Conservation (phyloP, 768 basidiomycete genomes). For the Tylopilus subfusipes region DNA sequence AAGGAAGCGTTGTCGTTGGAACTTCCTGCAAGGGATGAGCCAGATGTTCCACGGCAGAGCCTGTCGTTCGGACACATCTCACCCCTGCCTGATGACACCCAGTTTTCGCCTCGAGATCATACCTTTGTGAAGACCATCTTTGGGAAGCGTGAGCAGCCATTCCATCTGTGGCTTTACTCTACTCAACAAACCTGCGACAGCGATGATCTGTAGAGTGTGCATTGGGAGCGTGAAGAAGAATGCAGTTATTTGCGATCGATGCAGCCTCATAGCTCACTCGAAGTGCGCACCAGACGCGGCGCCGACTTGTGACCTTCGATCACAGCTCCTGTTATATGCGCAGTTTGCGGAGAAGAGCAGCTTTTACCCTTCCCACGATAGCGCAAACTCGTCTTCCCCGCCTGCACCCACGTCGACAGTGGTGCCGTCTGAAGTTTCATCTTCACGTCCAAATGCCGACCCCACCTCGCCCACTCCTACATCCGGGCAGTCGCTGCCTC, state of each 20-base stretch:
- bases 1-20: constrained; percentile 43
- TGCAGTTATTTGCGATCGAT: constrained; percentile 84
- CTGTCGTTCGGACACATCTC: constrained; percentile 36
- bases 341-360: constrained; percentile 72
- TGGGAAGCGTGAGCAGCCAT: constrained; percentile 68
- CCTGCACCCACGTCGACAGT: constrained; percentile 29
- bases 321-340: constrained; percentile 74
- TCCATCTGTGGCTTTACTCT: not conserved
- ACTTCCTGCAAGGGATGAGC: constrained; percentile 40
- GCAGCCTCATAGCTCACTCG: constrained; percentile 84
- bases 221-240: constrained; percentile 75
- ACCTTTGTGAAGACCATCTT: constrained; percentile 91
- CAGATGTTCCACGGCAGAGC: constrained; percentile 36
- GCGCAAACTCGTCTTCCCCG: constrained; percentile 20
- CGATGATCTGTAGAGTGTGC: constrained; percentile 85
- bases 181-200: constrained; percentile 39
- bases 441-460: constrained; percentile 50
- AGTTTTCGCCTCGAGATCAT: constrained; percentile 66
- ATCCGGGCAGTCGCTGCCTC: constrained; percentile 21
- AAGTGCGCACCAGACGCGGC: constrained; percentile 73
- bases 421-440: constrained; percentile 56
- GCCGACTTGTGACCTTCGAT: constrained; percentile 77
- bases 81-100: constrained; percentile 30
- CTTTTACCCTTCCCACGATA: constrained; percentile 53
- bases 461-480: constrained; percentile 30